These are phyloP conservation scores for Podospora sp. DNA, from an alignment of 495 filamentous ascomycete genomes.

Conservation along the genomic window DNA sequence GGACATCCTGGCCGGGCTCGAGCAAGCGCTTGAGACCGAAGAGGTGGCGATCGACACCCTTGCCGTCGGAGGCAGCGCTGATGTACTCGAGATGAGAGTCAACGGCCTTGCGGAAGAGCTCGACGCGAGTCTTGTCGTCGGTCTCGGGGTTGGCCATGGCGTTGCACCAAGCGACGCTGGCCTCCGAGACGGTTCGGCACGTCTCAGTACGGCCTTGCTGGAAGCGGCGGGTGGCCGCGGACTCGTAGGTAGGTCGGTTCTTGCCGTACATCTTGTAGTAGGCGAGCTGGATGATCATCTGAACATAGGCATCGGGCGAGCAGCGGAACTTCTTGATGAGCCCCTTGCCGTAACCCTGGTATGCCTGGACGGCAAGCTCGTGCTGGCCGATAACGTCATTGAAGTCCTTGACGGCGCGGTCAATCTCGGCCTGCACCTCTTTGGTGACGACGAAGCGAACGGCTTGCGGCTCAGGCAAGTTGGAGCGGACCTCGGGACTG, in stretches of 20 bases:
- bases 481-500: constrained; percentile 71
- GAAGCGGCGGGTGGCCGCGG: constrained; percentile 90
- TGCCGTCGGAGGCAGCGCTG: constrained; percentile 81
- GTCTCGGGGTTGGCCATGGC: constrained; percentile 71
- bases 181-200: constrained; percentile 88
- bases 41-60: constrained; percentile 93
- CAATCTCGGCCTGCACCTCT: constrained; percentile 72
- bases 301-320: constrained; percentile 96
- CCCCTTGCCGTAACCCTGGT: constrained; percentile 97
- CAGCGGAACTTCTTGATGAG: constrained; percentile 99
- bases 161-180: constrained; percentile 87
- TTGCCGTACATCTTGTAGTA: constrained; percentile 99
- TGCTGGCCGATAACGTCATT: constrained; percentile 77
- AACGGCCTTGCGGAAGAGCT: constrained; percentile 80
- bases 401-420: constrained; percentile 75
- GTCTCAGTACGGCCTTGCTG: constrained; percentile 97
- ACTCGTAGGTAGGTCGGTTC: constrained; percentile 98
- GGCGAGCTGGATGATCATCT: constrained; percentile 98
- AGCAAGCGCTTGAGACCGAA: constrained; percentile 95
- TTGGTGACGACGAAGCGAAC: constrained; percentile 77
- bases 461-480: constrained; percentile 76
- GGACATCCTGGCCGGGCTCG: constrained; percentile 77
- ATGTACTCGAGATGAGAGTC: constrained; percentile 89
- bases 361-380: constrained; percentile 90
- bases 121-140: constrained; percentile 63